phyloP scores from a whole-genome alignment of 352 stramenopile species.

The Aphanomyces cochlioides region DNA sequence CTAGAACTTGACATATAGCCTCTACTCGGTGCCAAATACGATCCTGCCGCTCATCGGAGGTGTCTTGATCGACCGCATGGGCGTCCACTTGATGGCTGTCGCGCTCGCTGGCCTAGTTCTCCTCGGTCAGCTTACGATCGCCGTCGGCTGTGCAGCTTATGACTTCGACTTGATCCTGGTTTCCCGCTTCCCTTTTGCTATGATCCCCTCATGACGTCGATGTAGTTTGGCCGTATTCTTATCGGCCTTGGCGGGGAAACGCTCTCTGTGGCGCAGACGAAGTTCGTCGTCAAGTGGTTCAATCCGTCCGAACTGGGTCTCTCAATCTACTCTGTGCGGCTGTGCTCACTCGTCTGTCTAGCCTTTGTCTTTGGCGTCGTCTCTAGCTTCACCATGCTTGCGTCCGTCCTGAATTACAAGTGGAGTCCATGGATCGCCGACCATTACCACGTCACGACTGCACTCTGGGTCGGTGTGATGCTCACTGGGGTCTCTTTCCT shows the following conservation, averaged over 20 bases:
- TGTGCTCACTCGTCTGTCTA: constrained; percentile 9
- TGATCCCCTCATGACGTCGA: constrained; percentile 21
- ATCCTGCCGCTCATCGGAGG: constrained; percentile 68
- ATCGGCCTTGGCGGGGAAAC: constrained; percentile 68
- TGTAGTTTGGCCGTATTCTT: constrained; percentile 51
- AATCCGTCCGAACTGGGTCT: constrained; percentile 41
- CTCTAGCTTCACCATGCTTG: constrained; percentile 21
- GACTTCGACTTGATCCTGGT: constrained; percentile 33
- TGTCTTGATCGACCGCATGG: constrained; percentile 48
- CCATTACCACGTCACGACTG: constrained; percentile 6
- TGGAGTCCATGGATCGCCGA: constrained; percentile 25
- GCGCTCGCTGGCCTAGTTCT: constrained; percentile 30
- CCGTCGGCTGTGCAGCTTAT: constrained; percentile 35
- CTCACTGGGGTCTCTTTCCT: constrained; percentile 24
- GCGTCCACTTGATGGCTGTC: constrained; percentile 37
- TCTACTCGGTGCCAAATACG: constrained; percentile 64
- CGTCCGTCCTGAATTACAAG: constrained; percentile 19
- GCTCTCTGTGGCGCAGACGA: constrained; percentile 50
- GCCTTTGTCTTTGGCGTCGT: constrained; percentile 31
- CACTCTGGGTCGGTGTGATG: constrained; percentile 21
- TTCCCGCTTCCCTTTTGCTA: neutral
- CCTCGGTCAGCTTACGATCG: constrained; percentile 48
- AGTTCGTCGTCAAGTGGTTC: constrained; percentile 61
- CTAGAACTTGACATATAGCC: constrained; percentile 66
- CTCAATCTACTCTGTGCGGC: neutral